phyloP scores from a whole-genome alignment of 2,329 filamentous ascomycete genomes.

The Penicillium expansum region DNA sequence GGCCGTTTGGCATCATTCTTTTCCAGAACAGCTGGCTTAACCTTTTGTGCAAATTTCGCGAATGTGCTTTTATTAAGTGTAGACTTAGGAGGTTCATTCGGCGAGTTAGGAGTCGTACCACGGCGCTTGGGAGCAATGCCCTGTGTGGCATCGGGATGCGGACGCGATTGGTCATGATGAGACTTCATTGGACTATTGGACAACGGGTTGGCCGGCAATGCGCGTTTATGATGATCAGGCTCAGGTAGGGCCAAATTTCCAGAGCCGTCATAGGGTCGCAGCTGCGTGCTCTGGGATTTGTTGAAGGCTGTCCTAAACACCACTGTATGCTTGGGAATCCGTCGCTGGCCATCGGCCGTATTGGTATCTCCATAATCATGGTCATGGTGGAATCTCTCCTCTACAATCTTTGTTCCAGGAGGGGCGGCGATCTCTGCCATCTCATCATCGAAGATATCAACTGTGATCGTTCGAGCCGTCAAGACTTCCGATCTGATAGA shows the following conservation, averaged over 20 bases:
- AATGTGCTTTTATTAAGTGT: constrained; percentile 29
- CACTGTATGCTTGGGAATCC: constrained; percentile 43
- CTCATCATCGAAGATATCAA: constrained; percentile 46
- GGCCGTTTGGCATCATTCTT: constrained; percentile 26
- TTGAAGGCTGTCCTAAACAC: constrained; percentile 48
- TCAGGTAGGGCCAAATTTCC: background rate
- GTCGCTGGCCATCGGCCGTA: constrained; percentile 39
- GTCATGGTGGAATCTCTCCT: constrained; percentile 51
- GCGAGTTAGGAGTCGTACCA: constrained; percentile 12
- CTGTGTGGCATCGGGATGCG: constrained; percentile 5
- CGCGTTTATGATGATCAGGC: background rate
- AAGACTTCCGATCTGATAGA: constrained; percentile 44
- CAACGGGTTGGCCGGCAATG: background rate
- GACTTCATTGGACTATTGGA: background rate
- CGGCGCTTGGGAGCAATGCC: background rate
- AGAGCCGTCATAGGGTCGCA: constrained; percentile 25
- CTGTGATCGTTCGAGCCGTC: constrained; percentile 47
- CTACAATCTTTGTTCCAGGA: constrained; percentile 47
- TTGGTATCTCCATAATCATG: constrained; percentile 37
- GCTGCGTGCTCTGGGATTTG: constrained; percentile 37
- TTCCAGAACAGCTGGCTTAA: constrained; percentile 28
- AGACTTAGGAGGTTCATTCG: constrained; percentile 24
- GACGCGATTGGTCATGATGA: background rate
- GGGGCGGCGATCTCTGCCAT: constrained; percentile 44
- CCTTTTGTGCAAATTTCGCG: constrained; percentile 36